A percentile compares a stretch with the other conserved stretches of the same genome.
These are phyloP conservation scores for Colletotrichum scovillei DNA, from an alignment of 2,329 filamentous ascomycete genomes.

Conservation along the genomic window DNA sequence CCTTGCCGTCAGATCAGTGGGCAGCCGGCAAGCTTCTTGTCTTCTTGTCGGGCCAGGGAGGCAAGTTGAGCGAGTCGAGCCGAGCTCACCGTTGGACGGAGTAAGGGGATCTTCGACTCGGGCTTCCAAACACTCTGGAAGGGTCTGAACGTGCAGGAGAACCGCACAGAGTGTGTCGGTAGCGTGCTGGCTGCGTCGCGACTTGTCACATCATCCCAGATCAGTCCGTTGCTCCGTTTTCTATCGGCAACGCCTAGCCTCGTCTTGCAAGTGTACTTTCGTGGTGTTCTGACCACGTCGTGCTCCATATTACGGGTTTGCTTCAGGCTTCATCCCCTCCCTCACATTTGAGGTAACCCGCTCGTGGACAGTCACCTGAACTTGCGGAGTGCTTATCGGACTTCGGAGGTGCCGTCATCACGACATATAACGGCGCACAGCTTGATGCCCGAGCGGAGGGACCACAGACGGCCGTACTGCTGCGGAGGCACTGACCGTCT, in stretches of 20 bases:
- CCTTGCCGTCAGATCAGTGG: slow-evolving; percentile 9
- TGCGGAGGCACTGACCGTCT: neutral
- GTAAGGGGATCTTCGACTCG: neutral
- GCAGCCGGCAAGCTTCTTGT: slow-evolving; percentile 4
- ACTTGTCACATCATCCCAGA: slow-evolving; percentile 28
- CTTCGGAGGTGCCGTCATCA: slow-evolving; percentile 14
- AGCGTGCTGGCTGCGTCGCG: neutral
- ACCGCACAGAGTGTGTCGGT: neutral
- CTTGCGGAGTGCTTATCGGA: neutral
- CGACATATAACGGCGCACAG: neutral
- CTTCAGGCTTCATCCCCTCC: slow-evolving; percentile 16
- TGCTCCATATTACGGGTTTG: neutral
- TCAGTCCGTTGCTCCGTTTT: slow-evolving; percentile 20
- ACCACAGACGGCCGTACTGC: neutral
- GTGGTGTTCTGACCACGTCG: slow-evolving; percentile 1
- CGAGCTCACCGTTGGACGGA: neutral
- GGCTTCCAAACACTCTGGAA: slow-evolving; percentile 13
- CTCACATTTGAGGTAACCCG: neutral
- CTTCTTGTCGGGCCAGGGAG: neutral
- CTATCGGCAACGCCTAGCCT: slow-evolving; percentile 9
- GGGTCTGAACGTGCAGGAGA: slow-evolving; percentile 10
- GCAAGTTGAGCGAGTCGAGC: neutral
- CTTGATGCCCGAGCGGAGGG: slow-evolving; percentile 2
- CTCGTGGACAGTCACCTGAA: neutral
- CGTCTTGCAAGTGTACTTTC: slow-evolving; percentile 1